A percentile compares a stretch with the other conserved stretches of the same genome.
phyloP scores from a whole-genome alignment of 2,329 filamentous ascomycete genomes.

The Colletotrichum sidae region DNA sequence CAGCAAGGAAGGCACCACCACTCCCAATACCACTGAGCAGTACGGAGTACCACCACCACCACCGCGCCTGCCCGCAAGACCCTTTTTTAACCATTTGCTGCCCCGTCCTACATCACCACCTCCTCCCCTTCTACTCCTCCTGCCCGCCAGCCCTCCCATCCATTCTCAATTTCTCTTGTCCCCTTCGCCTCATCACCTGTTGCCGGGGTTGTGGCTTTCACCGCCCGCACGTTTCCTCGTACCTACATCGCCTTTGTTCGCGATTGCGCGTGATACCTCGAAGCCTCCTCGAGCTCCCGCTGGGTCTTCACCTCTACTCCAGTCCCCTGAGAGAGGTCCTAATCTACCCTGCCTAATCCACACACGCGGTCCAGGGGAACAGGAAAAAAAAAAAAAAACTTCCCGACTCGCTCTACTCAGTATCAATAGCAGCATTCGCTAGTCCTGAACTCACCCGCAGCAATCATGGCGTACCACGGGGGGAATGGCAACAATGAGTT shows the following conservation, averaged over 20 bases:
- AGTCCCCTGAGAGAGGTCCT: conserved; percentile 16
- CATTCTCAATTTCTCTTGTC: conserved; percentile 18
- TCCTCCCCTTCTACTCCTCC: conserved; percentile 32
- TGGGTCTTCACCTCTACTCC: conserved; percentile 7
- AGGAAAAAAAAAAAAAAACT: conserved; percentile 3
- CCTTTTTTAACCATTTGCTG: conserved; percentile 39
- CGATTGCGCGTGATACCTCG: conserved; percentile 24
- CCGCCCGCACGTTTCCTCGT: conserved; percentile 23
- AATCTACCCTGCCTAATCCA: conserved; percentile 22
- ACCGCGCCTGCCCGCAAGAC: conserved; percentile 31
- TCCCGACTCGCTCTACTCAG: not conserved
- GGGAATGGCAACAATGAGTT: conserved; percentile 54
- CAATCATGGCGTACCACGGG: conserved; percentile 71
- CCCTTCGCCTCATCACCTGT: conserved; percentile 32
- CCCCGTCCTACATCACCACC: conserved; percentile 32
- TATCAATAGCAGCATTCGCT: conserved; percentile 20
- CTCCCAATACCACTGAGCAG: no score
- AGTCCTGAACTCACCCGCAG: conserved; percentile 31
- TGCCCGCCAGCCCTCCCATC: conserved; percentile 34
- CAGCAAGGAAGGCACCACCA: no score
- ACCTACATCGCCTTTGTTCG: conserved; percentile 32
- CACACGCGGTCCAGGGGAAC: conserved; percentile 1
- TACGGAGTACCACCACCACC: conserved; percentile 10
- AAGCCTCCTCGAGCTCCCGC: conserved; percentile 2
- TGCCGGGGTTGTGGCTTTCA: conserved; percentile 36